Base-by-base conservation (phyloP, 768 basidiomycete genomes). In the Hortiboletus flavorubellus region DNA sequence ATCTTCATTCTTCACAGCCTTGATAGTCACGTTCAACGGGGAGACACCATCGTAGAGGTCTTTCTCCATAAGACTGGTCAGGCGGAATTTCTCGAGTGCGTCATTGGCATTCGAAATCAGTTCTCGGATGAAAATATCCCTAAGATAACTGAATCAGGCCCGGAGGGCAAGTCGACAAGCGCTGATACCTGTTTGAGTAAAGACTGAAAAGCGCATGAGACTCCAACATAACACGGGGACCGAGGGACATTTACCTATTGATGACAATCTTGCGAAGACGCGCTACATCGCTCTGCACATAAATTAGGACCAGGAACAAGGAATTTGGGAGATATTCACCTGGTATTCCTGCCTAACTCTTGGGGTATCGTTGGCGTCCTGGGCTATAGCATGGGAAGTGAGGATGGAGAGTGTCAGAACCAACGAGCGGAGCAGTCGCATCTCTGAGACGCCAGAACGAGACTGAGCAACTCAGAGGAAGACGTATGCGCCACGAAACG, bases 91-190 rank as follows among this genome's bases (percentile, higher is more conserved):
- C 71, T 98, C 96, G 49, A 98, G 76, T 2, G 97, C 97, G 68
- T 99, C 97, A 69, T 98, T 97, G 40, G 95, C 89, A 66, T 96
- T 96, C 8, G 93, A 95, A 61, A 95, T 82, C 46, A 95, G 77
- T 71, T 98, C 95, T 42, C 95, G 91, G 46, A 93, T 79, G 69
- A 92, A 93, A 29, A 92, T 83, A 40, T 91, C 89, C 64, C 89
- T 91, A 23, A 18, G 8, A 45, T 34, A 31, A 15, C 50, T 30
- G n/a, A 7, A 49, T 61, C 37, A 52, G 46, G 39, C 30, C 57
- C 35, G 46, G 40, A 41, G 38, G 8, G 16, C 38, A 18, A 33
- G 34, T 8, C 39, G 51, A n/a, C 34, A 10, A 44, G 18, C 50
- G 30, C 73, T 7, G 4, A 61, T 63, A 87, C 89, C 85, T 80